Evolutionary conservation across 2,329 filamentous ascomycete genomes (phyloP).

Genomic region (Cladosporium sp.): DNA sequence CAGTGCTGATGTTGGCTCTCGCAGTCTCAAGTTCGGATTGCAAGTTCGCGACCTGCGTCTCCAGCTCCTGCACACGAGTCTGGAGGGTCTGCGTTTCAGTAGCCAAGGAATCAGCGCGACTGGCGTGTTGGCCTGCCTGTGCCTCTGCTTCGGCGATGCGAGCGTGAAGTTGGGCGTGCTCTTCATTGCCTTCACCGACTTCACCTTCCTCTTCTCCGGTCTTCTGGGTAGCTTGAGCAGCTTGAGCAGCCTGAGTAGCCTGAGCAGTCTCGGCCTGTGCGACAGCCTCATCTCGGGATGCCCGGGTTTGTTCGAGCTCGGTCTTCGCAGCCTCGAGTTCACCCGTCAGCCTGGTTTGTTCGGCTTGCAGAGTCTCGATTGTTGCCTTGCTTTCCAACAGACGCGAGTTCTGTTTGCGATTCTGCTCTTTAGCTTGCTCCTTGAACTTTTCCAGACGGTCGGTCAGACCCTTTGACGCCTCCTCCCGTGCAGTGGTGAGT

Average conservation of each 20-base stretch:
- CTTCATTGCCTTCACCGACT: constrained; percentile 37
- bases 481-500: constrained; percentile 34
- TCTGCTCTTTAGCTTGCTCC: constrained; percentile 53
- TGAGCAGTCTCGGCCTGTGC: constrained; percentile 40
- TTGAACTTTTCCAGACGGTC: constrained; percentile 37
- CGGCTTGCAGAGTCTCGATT: constrained; percentile 52
- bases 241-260: not conserved
- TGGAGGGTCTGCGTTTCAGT: constrained; percentile 55
- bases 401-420: constrained; percentile 66
- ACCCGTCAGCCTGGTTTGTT: constrained; percentile 62
- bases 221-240: constrained; percentile 3
- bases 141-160: constrained; percentile 45
- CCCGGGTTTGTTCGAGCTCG: constrained; percentile 54
- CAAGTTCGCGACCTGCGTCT: constrained; percentile 56
- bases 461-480: constrained; percentile 27
- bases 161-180: constrained; percentile 41
- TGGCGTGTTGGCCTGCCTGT: constrained; percentile 42
- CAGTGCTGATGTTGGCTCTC: constrained; percentile 19
- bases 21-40: constrained; percentile 44
- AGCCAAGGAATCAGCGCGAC: constrained; percentile 40
- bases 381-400: constrained; percentile 57
- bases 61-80: constrained; percentile 64
- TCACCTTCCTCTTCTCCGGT: constrained; percentile 38
- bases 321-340: constrained; percentile 59
- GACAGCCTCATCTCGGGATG: constrained; percentile 65